A percentile compares a stretch with the other conserved stretches of the same genome.
Conservation (phyloP, 2,329 filamentous ascomycete species). For the Xylaria sp. region DNA sequence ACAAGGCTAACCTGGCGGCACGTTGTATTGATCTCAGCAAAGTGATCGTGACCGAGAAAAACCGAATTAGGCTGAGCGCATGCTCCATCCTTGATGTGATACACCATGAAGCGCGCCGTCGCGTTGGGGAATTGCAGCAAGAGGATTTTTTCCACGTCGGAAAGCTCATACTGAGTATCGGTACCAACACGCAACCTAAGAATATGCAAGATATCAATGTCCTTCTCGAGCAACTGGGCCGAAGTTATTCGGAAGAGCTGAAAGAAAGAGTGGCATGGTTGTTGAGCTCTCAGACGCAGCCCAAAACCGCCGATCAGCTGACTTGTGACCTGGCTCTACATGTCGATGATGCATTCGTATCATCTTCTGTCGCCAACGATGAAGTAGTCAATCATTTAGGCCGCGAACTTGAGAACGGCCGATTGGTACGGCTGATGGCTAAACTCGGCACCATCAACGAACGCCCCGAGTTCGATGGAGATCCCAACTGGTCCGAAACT, state of each 20-base stretch:
- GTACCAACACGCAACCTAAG: slow-evolving; percentile 57
- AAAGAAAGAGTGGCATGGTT: slow-evolving; percentile 80
- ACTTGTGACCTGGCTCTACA: slow-evolving; percentile 73
- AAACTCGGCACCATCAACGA: slow-evolving; percentile 90
- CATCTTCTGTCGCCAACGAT: slow-evolving; percentile 73
- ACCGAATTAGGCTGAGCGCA: slow-evolving; percentile 79
- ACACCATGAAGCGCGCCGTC: slow-evolving; percentile 66
- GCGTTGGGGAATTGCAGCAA: slow-evolving; percentile 72
- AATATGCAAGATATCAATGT: slow-evolving; percentile 59
- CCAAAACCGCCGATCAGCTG: slow-evolving; percentile 74
- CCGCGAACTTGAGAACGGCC: slow-evolving; percentile 83
- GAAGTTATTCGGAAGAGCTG: slow-evolving; percentile 72
- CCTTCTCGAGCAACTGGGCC: slow-evolving; percentile 69
- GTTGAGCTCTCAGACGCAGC: slow-evolving; percentile 52
- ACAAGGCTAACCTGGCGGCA: slow-evolving; percentile 73
- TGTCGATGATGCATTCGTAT: slow-evolving; percentile 69
- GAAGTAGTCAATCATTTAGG: slow-evolving; percentile 65
- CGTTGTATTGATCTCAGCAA: slow-evolving; percentile 83
- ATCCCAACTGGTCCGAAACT: slow-evolving; percentile 80
- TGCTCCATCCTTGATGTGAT: slow-evolving; percentile 89
- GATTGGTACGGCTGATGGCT: slow-evolving; percentile 69
- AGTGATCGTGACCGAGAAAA: slow-evolving; percentile 84
- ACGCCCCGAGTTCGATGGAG: slow-evolving; percentile 75
- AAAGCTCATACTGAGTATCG: slow-evolving; percentile 74
- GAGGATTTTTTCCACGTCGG: slow-evolving; percentile 85